Evolutionary conservation across 805 yeast species (phyloP).

Genomic region (Starmerella bombicola): DNA sequence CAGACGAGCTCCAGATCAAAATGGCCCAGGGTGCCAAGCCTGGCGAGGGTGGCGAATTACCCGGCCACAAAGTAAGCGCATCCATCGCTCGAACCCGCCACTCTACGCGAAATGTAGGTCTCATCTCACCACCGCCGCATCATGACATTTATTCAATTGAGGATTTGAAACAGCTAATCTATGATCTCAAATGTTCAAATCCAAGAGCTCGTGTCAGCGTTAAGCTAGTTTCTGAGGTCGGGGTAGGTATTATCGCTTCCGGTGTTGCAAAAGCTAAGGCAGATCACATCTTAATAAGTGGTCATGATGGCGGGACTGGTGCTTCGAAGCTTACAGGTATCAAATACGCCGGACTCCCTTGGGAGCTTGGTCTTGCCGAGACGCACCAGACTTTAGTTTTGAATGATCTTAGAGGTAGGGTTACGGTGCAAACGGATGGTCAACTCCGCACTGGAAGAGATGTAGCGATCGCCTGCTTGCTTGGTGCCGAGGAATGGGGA

Average conservation of each 20-base stretch:
- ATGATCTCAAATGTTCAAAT: conserved; percentile 91
- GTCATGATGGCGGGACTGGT: conserved; percentile 99
- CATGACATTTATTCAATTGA: conserved; percentile 97
- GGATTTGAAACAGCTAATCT: conserved; percentile 90
- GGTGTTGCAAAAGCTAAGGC: conserved; percentile 99
- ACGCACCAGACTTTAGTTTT: conserved; percentile 93
- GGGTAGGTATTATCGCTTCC: conserved; percentile 97
- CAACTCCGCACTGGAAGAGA: conserved; percentile 95
- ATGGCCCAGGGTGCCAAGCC: conserved; percentile 99
- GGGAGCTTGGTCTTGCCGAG: conserved; percentile 98
- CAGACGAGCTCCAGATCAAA: conserved; percentile 94
- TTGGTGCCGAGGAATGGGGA: conserved; percentile 98
- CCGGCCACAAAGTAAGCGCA: conserved; percentile 81
- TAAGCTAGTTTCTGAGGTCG: conserved; percentile 92
- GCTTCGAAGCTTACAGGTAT: conserved; percentile 97
- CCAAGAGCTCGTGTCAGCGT: conserved; percentile 96
- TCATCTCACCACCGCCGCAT: conserved; percentile 97
- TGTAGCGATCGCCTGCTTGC: conserved; percentile 85
- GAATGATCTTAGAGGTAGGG: conserved; percentile 92
- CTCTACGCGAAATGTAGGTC: conserved; percentile 92
- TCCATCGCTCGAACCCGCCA: conserved; percentile 90
- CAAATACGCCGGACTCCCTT: conserved; percentile 93
- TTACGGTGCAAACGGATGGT: conserved; percentile 95
- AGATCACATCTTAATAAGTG: conserved; percentile 87
- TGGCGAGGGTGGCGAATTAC: conserved; percentile 99